These are phyloP conservation scores for Diaporthe caulivora DNA, from an alignment of 2,329 filamentous ascomycete genomes.

Conservation along the genomic window DNA sequence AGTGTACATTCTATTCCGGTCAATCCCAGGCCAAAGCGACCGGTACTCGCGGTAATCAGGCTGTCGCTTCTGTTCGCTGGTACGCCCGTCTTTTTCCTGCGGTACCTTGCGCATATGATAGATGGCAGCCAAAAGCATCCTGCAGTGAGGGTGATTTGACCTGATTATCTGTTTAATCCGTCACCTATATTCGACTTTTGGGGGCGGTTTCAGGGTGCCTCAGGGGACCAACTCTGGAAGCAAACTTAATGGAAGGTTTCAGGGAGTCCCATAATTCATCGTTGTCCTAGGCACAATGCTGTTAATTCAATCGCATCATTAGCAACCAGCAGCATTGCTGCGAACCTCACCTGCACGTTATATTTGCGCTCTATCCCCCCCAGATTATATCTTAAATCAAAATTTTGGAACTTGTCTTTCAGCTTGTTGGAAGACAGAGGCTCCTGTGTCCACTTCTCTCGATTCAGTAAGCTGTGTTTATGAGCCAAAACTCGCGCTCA, in stretches of 20 bases:
- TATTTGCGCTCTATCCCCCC: not conserved
- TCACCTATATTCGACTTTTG: too few relatives aligned
- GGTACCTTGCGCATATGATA: slow-evolving; percentile 14
- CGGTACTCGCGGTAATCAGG: slow-evolving; percentile 4
- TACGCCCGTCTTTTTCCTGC: not conserved
- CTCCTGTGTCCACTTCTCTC: not conserved
- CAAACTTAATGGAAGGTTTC: not conserved
- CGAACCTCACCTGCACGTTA: not conserved
- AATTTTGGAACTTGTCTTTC: not conserved
- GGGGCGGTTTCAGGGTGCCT: too few relatives aligned
- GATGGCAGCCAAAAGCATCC: slow-evolving; percentile 1
- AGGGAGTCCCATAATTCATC: not conserved
- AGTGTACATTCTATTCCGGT: not conserved
- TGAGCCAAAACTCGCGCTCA: not conserved
- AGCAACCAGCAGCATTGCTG: fast-evolving
- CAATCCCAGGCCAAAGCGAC: not conserved
- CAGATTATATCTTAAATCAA: not conserved
- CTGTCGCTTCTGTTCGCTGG: not conserved
- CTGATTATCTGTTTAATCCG: too few relatives aligned
- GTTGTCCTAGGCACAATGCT: not conserved
- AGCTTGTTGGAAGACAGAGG: not conserved
- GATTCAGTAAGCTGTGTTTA: not conserved
- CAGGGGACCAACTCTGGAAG: not conserved
- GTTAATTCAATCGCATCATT: not conserved
- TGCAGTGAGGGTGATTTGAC: slow-evolving; percentile 13